Percentiles rank a stretch among this genome's conserved stretches.
Conservation (phyloP, 495 filamentous ascomycete species). For the Amorphotheca resinae region DNA sequence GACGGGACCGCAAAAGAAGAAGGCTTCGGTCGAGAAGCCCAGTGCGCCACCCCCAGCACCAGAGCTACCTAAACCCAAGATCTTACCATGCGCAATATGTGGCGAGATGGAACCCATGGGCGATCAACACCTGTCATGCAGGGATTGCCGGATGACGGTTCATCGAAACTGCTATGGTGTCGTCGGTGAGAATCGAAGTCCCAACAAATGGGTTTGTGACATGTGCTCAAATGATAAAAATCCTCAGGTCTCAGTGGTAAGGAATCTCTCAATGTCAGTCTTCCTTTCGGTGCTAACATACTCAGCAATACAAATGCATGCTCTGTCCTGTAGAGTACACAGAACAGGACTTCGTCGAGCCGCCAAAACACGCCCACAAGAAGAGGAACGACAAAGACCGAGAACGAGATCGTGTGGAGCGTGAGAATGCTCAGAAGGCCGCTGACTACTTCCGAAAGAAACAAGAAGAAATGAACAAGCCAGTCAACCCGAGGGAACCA, state of each 20-base stretch:
- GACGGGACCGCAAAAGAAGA: constrained; percentile 41
- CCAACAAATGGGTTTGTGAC: constrained; percentile 84
- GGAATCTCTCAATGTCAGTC: constrained; percentile 17
- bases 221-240: constrained; percentile 89
- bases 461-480: constrained; percentile 71
- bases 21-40: constrained; percentile 45
- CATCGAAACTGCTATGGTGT: constrained; percentile 90
- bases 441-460: constrained; percentile 68
- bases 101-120: constrained; percentile 54
- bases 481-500: constrained; percentile 75
- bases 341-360: constrained; percentile 72
- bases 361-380: constrained; percentile 70
- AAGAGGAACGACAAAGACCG: constrained; percentile 91
- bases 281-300: constrained; percentile 21
- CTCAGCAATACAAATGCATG: constrained; percentile 76
- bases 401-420: constrained; percentile 75
- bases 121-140: constrained; percentile 64
- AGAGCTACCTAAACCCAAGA: constrained; percentile 63
- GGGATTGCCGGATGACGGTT: constrained; percentile 82
- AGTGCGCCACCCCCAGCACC: constrained; percentile 34
- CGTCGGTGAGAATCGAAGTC: constrained; percentile 40
- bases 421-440: constrained; percentile 60
- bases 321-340: constrained; percentile 71
- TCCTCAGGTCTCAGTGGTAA: constrained; percentile 72
- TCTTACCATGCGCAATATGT: constrained; percentile 79